Evolutionary conservation across 306 rosid genomes (phyloP).

Genomic region (Medicago lupulina): DNA sequence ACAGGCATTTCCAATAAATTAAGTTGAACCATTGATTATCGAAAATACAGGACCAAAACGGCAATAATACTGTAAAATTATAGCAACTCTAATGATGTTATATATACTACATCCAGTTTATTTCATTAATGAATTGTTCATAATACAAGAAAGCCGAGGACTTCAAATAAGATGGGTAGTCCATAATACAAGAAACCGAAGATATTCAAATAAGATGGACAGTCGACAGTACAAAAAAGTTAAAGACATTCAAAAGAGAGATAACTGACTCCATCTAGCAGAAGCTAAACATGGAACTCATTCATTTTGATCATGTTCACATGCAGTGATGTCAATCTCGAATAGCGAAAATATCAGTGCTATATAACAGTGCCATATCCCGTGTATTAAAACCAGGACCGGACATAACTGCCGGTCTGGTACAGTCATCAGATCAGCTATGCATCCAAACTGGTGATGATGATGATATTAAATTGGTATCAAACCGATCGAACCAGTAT

Average conservation of each 20-base stretch:
- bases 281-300: slow-evolving; percentile 25
- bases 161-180: background rate
- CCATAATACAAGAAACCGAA: slow-evolving; percentile 8
- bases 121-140: background rate
- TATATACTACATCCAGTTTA: slow-evolving; percentile 23
- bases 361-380: background rate
- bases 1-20: slow-evolving; percentile 3
- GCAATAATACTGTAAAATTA: slow-evolving; percentile 28
- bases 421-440: background rate
- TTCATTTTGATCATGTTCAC: background rate
- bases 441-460: background rate
- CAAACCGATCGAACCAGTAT: background rate
- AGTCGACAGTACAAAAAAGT: no score
- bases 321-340: background rate
- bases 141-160: slow-evolving; percentile 10
- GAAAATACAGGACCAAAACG: slow-evolving; percentile 4
- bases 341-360: background rate
- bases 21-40: slow-evolving; percentile 19
- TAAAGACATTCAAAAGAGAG: no score
- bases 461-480: background rate
- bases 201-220: slow-evolving; percentile 14
- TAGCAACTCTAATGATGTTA: background rate
- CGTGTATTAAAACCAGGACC: background rate
- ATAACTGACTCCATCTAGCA: slow-evolving; percentile 9
- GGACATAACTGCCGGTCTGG: background rate